These are phyloP conservation scores for Xylariaceae sp. DNA, from an alignment of 2,329 filamentous ascomycete genomes.

Conservation along the genomic window DNA sequence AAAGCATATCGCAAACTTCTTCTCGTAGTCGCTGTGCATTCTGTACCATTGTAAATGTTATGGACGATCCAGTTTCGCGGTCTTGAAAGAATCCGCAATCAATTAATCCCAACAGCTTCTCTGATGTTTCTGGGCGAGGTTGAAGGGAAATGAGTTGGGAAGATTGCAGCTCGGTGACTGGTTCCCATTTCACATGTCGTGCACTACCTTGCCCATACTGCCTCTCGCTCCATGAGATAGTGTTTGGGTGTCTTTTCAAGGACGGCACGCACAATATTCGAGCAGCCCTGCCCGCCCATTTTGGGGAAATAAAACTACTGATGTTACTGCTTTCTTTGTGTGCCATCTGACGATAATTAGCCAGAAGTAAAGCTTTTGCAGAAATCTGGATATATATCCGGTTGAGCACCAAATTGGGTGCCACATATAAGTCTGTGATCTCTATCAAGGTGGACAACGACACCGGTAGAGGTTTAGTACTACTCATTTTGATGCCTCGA, in stretches of 20 bases:
- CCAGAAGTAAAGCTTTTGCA: background rate
- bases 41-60: background rate
- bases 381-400: background rate
- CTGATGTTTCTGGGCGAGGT: background rate
- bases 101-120: background rate
- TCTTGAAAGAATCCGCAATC: background rate
- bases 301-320: background rate
- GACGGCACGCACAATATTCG: constrained; percentile 1
- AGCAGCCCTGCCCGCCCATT: background rate
- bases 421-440: background rate
- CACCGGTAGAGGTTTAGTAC: too few relatives aligned
- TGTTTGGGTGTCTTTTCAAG: background rate
- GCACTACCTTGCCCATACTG: too few relatives aligned
- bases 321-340: background rate
- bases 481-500: too few relatives aligned
- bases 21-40: background rate
- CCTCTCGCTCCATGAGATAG: too few relatives aligned
- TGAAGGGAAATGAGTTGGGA: background rate
- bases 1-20: constrained; percentile 5
- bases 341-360: too few relatives aligned
- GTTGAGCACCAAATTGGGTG: background rate
- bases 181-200: too few relatives aligned
- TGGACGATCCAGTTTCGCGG: too few relatives aligned
- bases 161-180: background rate
- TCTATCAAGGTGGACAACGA: background rate